phyloP scores from a whole-genome alignment of 129 eudicot genomes.

The Apium graveolens region DNA sequence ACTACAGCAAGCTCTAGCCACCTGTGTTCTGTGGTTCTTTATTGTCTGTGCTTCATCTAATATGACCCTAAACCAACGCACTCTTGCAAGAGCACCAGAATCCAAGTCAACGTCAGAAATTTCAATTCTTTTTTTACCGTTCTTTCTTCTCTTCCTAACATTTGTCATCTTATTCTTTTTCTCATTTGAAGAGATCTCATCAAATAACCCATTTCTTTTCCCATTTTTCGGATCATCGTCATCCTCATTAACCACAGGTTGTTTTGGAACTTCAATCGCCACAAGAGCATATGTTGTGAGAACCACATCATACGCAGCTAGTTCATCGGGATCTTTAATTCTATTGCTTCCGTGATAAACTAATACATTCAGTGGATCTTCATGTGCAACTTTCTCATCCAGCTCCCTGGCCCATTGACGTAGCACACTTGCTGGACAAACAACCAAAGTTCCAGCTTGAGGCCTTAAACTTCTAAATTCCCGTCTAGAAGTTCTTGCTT shows the following conservation, averaged over 20 bases:
- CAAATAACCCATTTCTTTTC: slow-evolving; percentile 22
- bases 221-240: slow-evolving; percentile 42
- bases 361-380: slow-evolving; percentile 61
- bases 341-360: slow-evolving; percentile 80
- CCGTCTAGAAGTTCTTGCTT: neutral
- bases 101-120: slow-evolving; percentile 46
- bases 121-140: slow-evolving; percentile 31
- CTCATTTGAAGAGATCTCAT: slow-evolving; percentile 36
- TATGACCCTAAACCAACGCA: slow-evolving; percentile 93
- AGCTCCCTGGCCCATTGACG: slow-evolving; percentile 95
- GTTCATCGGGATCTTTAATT: slow-evolving; percentile 71
- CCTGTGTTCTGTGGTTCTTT: slow-evolving; percentile 87
- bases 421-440: slow-evolving; percentile 94
- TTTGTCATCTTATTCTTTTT: slow-evolving; percentile 38
- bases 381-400: slow-evolving; percentile 51
- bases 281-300: slow-evolving; percentile 91
- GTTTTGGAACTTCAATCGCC: slow-evolving; percentile 85
- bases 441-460: slow-evolving; percentile 87
- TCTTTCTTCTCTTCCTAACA: slow-evolving; percentile 35
- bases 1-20: slow-evolving; percentile 97
- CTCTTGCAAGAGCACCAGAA: slow-evolving; percentile 55
- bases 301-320: slow-evolving; percentile 87
- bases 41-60: slow-evolving; percentile 97
- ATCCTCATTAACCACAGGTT: slow-evolving; percentile 58
- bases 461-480: slow-evolving; percentile 40